Evolutionary conservation across 2,329 filamentous ascomycete genomes (phyloP).

Genomic region (Verticillium nubilum): DNA sequence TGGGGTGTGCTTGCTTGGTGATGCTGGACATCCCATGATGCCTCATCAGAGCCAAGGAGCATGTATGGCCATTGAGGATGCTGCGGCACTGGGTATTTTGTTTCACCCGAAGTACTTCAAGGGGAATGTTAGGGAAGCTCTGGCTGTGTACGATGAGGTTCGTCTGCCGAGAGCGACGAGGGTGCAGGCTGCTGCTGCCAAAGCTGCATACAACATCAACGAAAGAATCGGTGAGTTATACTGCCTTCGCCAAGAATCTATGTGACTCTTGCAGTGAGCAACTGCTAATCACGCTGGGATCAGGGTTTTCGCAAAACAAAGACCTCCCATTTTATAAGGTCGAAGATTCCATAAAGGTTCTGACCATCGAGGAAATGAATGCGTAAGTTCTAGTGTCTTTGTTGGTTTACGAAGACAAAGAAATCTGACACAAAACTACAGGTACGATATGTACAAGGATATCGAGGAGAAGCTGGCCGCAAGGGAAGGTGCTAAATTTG

Average conservation of each 20-base stretch:
- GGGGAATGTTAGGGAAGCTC: conserved; percentile 40
- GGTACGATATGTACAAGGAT: conserved; percentile 55
- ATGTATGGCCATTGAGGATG: conserved; percentile 64
- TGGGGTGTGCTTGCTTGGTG: conserved; percentile 54
- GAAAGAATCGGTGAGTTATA: conserved; percentile 48
- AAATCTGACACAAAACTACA: conserved; percentile 13
- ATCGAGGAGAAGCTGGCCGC: conserved; percentile 41
- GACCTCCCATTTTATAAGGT: conserved; percentile 53
- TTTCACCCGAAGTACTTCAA: conserved; percentile 44
- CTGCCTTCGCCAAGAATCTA: no score
- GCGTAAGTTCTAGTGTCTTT: conserved; percentile 31
- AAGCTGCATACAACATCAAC: conserved; percentile 56
- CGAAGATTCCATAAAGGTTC: conserved; percentile 51
- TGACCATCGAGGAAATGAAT: conserved; percentile 69
- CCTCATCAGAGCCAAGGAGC: conserved; percentile 65
- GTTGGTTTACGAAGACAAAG: background rate
- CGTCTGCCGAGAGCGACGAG: conserved; percentile 48
- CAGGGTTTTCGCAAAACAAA: conserved; percentile 59
- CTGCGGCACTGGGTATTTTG: conserved; percentile 55
- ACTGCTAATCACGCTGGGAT: no score
- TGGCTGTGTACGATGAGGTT: conserved; percentile 46
- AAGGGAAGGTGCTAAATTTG: conserved; percentile 24
- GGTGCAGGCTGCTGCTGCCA: conserved; percentile 52
- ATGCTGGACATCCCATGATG: conserved; percentile 59
- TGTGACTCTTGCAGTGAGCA: no score